A percentile compares a stretch with the other conserved stretches of the same genome.
These are phyloP conservation scores for Lentinula guzmanii DNA, from an alignment of 768 basidiomycete species.

Conservation along the genomic window DNA sequence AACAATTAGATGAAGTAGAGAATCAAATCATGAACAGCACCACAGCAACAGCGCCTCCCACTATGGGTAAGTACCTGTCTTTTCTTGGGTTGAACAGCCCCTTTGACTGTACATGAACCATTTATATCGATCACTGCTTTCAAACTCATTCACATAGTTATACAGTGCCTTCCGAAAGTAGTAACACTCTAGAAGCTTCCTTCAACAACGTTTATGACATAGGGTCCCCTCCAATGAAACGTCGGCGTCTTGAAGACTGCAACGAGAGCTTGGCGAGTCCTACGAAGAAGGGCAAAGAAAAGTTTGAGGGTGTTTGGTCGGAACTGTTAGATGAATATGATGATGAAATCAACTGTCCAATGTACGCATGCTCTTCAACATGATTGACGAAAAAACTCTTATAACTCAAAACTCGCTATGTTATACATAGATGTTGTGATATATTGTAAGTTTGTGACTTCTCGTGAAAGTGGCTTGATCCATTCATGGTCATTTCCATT, in stretches of 20 bases:
- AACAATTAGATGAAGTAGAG: background rate
- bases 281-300: slow-evolving; percentile 41
- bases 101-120: background rate
- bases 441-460: slow-evolving; percentile 45
- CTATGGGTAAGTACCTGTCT: background rate
- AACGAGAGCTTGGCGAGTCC: slow-evolving; percentile 6
- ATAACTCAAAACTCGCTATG: background rate
- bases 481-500: background rate
- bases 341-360: slow-evolving; percentile 64
- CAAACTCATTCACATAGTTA: background rate
- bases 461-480: background rate
- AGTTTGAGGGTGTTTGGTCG: slow-evolving; percentile 18
- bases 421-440: slow-evolving; percentile 54
- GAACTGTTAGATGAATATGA: slow-evolving; percentile 44
- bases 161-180: background rate
- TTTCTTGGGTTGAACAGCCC: background rate
- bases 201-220: background rate
- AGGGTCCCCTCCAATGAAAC: background rate
- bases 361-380: slow-evolving; percentile 38
- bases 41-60: background rate
- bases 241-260: background rate
- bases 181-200: background rate
- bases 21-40: background rate
- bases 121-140: background rate
- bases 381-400: background rate